Evolutionary conservation across 192 early-diverging fungal genomes (phyloP).

Genomic region (Backusella circina): DNA sequence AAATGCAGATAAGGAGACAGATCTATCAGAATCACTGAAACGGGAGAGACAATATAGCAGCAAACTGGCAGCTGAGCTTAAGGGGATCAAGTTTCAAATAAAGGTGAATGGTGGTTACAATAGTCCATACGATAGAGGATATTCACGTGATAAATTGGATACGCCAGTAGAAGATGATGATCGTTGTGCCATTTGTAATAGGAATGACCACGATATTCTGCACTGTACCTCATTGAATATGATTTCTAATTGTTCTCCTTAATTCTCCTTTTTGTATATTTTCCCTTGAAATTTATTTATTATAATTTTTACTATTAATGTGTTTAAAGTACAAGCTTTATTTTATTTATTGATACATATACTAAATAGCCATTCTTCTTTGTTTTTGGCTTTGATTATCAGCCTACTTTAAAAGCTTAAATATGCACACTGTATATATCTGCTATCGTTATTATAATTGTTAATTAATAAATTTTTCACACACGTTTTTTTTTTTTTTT

Average conservation of each 20-base stretch:
- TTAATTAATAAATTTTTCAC: background rate
- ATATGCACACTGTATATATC: background rate
- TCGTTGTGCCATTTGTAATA: background rate
- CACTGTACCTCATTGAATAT: background rate
- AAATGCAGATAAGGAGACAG: constrained; percentile 1
- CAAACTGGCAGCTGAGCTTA: background rate
- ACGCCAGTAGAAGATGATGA: constrained; percentile 8
- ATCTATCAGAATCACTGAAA: background rate
- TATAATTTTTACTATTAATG: background rate
- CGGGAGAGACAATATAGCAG: background rate
- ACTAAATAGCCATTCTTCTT: background rate
- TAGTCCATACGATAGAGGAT: background rate
- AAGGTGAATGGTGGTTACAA: background rate
- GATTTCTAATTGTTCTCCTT: background rate
- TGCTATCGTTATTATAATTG: no score
- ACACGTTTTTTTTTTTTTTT: no score
- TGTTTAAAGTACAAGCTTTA: background rate
- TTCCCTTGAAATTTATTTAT: background rate
- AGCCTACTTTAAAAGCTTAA: background rate
- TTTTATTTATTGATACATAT: background rate
- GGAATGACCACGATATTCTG: background rate
- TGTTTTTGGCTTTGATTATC: background rate
- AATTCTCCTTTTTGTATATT: background rate
- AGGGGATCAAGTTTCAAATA: background rate
- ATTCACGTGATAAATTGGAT: background rate